phyloP scores from a whole-genome alignment of 805 yeast species.

The Candida hungchunana region DNA sequence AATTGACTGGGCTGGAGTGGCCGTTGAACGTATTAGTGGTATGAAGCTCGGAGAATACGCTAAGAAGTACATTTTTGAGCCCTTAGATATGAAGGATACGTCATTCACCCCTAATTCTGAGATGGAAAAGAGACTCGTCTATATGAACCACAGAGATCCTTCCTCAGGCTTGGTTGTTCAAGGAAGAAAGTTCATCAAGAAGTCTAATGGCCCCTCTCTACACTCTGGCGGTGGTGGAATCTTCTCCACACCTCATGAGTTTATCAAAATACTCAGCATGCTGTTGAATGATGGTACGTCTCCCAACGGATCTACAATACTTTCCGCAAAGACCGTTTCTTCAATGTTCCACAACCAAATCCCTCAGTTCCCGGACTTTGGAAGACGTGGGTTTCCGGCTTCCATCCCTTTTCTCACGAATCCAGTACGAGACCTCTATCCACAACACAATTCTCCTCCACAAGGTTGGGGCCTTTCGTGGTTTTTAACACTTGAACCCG shows the following conservation, averaged over 20 bases:
- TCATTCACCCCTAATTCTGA: conserved; percentile 25
- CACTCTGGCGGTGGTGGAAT: conserved; percentile 42
- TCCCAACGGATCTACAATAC: conserved; percentile 12
- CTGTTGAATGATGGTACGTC: conserved; percentile 39
- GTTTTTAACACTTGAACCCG: conserved; percentile 23
- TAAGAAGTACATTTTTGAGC: conserved; percentile 27
- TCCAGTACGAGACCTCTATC: too few species aligned
- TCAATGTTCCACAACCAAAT: conserved; percentile 31
- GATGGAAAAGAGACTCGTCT: conserved; percentile 20
- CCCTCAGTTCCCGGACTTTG: conserved; percentile 26
- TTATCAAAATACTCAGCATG: conserved; percentile 34
- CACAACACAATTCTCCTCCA: conserved; percentile 17
- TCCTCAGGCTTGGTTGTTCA: conserved; percentile 12
- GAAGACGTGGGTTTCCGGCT: conserved; percentile 15
- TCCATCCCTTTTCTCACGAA: too few species aligned
- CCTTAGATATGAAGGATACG: conserved; percentile 27
- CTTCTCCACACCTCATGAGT: conserved; percentile 37
- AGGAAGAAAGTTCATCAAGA: not conserved
- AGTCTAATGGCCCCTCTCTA: conserved; percentile 4
- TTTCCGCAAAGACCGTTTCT: conserved; percentile 28
- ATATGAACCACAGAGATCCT: conserved; percentile 20
- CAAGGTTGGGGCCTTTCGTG: conserved; percentile 33
- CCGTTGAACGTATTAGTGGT: conserved; percentile 29
- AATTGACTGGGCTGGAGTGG: conserved; percentile 36
- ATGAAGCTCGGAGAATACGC: conserved; percentile 28